phyloP scores from a whole-genome alignment of 495 filamentous ascomycete genomes.

The Podospora tetraspora region DNA sequence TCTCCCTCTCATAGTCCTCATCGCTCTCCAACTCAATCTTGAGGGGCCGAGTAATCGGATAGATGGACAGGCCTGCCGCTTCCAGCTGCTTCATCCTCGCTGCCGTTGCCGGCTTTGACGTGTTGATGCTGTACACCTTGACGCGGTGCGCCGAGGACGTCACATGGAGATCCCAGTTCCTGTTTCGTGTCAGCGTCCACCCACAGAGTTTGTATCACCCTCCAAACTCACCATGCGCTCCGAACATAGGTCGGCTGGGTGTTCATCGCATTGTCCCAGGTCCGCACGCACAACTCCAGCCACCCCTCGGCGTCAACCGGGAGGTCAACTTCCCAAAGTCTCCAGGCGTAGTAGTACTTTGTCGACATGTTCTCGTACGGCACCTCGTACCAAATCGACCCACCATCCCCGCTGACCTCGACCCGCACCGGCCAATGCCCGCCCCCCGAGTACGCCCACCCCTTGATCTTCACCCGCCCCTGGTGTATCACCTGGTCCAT shows the following conservation, averaged over 20 bases:
- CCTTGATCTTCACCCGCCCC: conserved; percentile 46
- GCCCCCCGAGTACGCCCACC: conserved; percentile 58
- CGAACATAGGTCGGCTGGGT: conserved; percentile 31
- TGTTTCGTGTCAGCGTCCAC: not conserved
- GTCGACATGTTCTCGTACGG: conserved; percentile 41
- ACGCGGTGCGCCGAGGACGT: conserved; percentile 60
- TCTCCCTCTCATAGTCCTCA: conserved; percentile 45
- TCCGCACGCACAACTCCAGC: conserved; percentile 52
- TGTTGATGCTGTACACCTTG: conserved; percentile 60
- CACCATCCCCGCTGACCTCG: conserved; percentile 54
- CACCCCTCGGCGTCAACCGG: conserved; percentile 56
- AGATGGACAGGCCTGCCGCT: conserved; percentile 40
- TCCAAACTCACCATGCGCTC: conserved; percentile 29
- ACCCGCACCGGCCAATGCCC: conserved; percentile 55
- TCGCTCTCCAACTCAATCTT: conserved; percentile 40
- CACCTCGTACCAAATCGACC: conserved; percentile 54
- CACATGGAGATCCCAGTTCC: conserved; percentile 63
- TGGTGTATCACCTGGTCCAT: conserved; percentile 51
- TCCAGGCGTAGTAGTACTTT: conserved; percentile 53
- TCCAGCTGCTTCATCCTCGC: conserved; percentile 47
- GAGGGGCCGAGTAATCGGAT: conserved; percentile 49
- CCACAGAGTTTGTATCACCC: no score
- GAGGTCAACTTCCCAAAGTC: conserved; percentile 48
- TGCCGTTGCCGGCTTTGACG: conserved; percentile 42
- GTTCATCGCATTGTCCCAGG: conserved; percentile 57